Conservation (phyloP, 306 rosid genomes). For the Myrica gale region DNA sequence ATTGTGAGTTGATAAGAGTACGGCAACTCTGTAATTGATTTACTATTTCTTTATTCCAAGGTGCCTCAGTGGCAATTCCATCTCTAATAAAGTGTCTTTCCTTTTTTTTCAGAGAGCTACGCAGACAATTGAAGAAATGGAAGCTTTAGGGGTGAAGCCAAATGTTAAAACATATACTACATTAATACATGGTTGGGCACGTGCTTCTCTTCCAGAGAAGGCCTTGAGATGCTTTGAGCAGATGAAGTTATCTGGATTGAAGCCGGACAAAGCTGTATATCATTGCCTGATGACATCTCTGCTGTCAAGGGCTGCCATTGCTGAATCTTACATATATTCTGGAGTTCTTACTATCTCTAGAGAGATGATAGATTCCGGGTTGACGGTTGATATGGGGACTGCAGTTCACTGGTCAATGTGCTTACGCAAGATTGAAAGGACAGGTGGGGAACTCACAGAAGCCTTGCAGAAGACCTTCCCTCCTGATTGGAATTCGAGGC, state of each 20-base stretch:
- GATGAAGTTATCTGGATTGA: conserved; percentile 77
- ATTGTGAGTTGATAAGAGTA: background rate
- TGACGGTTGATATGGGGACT: conserved; percentile 94
- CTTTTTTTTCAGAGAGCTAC: conserved; percentile 64
- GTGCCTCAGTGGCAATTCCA: conserved; percentile 14
- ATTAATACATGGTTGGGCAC: conserved; percentile 91
- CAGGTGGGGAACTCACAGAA: conserved; percentile 87
- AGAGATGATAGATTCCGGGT: conserved; percentile 77
- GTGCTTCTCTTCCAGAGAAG: conserved; percentile 90
- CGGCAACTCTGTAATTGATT: background rate
- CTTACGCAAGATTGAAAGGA: conserved; percentile 73
- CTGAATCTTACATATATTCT: conserved; percentile 64
- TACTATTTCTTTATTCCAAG: background rate
- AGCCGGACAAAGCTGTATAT: conserved; percentile 90
- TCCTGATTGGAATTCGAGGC: conserved; percentile 77
- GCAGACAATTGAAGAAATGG: conserved; percentile 67
- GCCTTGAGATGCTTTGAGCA: conserved; percentile 78
- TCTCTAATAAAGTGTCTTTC: conserved; percentile 1
- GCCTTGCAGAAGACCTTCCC: conserved; percentile 90
- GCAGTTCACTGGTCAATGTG: conserved; percentile 95
- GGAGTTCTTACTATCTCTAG: conserved; percentile 61
- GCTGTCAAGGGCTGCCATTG: conserved; percentile 82
- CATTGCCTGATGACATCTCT: conserved; percentile 95
- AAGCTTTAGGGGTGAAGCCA: conserved; percentile 72
- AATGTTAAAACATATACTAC: conserved; percentile 89